These are phyloP conservation scores for Talaromyces borbonicus DNA, from an alignment of 495 filamentous ascomycete species.

Conservation along the genomic window DNA sequence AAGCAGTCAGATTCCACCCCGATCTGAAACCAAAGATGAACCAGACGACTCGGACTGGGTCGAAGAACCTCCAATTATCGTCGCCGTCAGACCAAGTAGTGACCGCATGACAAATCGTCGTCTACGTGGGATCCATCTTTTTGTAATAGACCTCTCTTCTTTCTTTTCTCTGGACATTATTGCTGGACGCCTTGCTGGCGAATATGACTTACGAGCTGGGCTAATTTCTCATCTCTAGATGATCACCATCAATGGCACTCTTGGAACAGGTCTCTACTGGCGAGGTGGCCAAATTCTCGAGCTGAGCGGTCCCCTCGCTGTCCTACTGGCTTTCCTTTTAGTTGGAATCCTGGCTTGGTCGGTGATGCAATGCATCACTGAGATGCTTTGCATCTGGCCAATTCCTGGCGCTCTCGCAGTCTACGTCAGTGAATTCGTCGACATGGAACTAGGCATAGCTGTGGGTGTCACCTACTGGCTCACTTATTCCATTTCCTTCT, in stretches of 20 bases:
- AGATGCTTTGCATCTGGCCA: conserved; percentile 41
- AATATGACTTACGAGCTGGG: neutral
- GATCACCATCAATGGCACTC: conserved; percentile 35
- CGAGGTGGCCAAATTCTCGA: conserved; percentile 32
- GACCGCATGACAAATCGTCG: conserved; percentile 14
- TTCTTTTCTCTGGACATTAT: neutral
- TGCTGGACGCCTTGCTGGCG: neutral
- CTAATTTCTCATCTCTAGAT: conserved; percentile 17
- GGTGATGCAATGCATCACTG: conserved; percentile 40
- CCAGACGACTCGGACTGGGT: neutral
- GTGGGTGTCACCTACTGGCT: conserved; percentile 43
- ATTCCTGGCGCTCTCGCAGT: conserved; percentile 36
- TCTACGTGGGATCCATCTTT: conserved; percentile 32
- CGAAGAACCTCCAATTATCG: neutral
- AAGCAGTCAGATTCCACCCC: too few species aligned
- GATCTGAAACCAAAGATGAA: neutral
- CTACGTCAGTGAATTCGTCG: conserved; percentile 39
- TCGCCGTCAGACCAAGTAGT: conserved; percentile 1
- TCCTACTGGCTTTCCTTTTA: conserved; percentile 29
- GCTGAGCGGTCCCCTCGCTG: conserved; percentile 31
- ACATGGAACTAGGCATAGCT: conserved; percentile 34
- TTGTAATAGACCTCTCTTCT: conserved; percentile 16
- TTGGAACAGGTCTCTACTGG: conserved; percentile 41
- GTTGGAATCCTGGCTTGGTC: conserved; percentile 31
- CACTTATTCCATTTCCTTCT: conserved; percentile 32